These are phyloP conservation scores for Fusarium paranaense DNA, from an alignment of 2,329 filamentous ascomycete genomes.

Conservation along the genomic window DNA sequence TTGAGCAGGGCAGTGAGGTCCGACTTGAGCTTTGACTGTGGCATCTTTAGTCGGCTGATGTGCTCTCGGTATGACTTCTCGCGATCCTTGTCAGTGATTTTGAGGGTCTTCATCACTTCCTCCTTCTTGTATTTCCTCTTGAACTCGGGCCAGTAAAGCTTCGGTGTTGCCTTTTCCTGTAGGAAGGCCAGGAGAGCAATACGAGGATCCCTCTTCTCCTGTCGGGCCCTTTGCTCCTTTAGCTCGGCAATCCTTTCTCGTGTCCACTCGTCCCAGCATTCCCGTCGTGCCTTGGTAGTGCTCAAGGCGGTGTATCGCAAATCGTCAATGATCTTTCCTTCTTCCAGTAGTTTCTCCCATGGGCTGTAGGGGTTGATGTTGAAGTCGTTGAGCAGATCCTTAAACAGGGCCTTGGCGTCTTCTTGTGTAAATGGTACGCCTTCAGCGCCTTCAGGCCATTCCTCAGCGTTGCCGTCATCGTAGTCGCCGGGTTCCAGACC, in stretches of 20 bases:
- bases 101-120: constrained; percentile 79
- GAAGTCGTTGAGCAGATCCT: constrained; percentile 86
- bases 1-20: constrained; percentile 76
- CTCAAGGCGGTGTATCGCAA: constrained; percentile 84
- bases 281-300: constrained; percentile 84
- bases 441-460: constrained; percentile 78
- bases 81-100: constrained; percentile 78
- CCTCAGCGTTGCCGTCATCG: constrained; percentile 70
- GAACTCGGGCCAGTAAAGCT: constrained; percentile 98
- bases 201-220: constrained; percentile 84
- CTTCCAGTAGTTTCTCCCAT: constrained; percentile 91
- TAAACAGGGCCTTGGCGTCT: constrained; percentile 83
- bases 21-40: constrained; percentile 73
- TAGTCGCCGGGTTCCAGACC: constrained; percentile 82
- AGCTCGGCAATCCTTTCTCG: constrained; percentile 79
- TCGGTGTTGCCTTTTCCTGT: constrained; percentile 84
- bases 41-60: constrained; percentile 73
- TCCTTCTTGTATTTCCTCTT: constrained; percentile 90
- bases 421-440: constrained; percentile 78
- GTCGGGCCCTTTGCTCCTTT: constrained; percentile 77
- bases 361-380: constrained; percentile 87
- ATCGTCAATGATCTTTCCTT: constrained; percentile 85
- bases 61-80: constrained; percentile 86
- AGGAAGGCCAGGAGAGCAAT: constrained; percentile 87
- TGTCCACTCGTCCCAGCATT: constrained; percentile 88